A percentile compares a stretch with the other conserved stretches of the same genome.
phyloP scores from a whole-genome alignment of 768 basidiomycete species.

The Gymnopilus junonius region DNA sequence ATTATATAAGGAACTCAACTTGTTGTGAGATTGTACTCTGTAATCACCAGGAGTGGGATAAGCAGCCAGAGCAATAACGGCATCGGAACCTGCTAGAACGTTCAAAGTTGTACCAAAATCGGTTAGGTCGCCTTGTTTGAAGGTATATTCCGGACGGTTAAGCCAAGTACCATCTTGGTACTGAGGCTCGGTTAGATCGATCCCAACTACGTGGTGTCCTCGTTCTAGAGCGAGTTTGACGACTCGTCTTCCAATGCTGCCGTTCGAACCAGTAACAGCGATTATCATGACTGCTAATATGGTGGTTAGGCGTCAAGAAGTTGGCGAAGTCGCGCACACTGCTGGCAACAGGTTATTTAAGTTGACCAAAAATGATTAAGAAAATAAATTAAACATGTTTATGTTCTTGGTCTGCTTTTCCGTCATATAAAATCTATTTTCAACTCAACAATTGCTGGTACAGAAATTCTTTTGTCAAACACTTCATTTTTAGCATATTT shows the following conservation, averaged over 20 bases:
- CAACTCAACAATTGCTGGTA: too few relatives aligned
- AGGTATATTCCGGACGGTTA: conserved; percentile 40
- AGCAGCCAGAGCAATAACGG: conserved; percentile 61
- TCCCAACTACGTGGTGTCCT: conserved; percentile 57
- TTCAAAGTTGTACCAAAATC: conserved; percentile 50
- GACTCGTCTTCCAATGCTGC: conserved; percentile 56
- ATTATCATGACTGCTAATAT: conserved; percentile 46
- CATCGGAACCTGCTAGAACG: conserved; percentile 56
- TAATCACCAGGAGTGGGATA: conserved; percentile 55
- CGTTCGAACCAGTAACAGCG: conserved; percentile 66
- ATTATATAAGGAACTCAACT: conserved; percentile 37
- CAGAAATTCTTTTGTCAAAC: too few relatives aligned
- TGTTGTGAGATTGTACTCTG: conserved; percentile 59
- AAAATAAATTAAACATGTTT: too few relatives aligned
- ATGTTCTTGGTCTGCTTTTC: too few relatives aligned
- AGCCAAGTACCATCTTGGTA: conserved; percentile 17
- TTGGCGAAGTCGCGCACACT: too few relatives aligned
- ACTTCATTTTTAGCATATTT: too few relatives aligned
- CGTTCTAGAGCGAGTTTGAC: conserved; percentile 50
- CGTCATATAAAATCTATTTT: too few relatives aligned
- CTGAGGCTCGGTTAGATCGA: conserved; percentile 43
- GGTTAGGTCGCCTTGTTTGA: conserved; percentile 48
- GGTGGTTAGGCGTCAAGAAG: background rate
- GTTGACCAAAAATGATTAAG: too few relatives aligned
- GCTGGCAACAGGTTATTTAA: too few relatives aligned